Evolutionary conservation across 2,329 filamentous ascomycete genomes (phyloP), one percentile per base, ranked within the genome.

Genomic region (Penicillium sclerotigenum): DNA sequence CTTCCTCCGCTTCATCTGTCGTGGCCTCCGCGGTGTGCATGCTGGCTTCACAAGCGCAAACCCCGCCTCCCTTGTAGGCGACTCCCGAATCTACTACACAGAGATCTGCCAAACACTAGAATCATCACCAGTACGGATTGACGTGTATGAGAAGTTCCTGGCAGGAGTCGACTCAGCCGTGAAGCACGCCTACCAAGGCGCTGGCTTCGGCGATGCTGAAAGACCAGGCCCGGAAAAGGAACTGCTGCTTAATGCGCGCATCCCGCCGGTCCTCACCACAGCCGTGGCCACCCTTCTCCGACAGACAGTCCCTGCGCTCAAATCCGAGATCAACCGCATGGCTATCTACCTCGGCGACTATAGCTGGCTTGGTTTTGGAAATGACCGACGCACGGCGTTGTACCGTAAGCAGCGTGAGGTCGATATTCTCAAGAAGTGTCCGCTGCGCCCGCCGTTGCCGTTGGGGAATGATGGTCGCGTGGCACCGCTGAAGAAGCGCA

Each of bases 341-440:
- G 81, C 81, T 58, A 79, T 96, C 47, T 89, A 89, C 74, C 88
- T 91, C 72, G 83, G 84, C 47, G 84, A 94, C 68, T 90, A 86
- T 53, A 80, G 79, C 47, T 82, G 89, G 69, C 78, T 94, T 11
- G 87, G 88, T 5, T 77, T 90, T 14, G 80, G 82, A 10, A 81
- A 86, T 51, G 83, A 86, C 57, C 73, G 73, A 14, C 75, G 76
- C 18, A 82, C 80, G 5, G 83, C 85, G 60, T 73, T 80, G 10
- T 90, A 87, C 71, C 83, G 82, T 59, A 79, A 80, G n/a, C 76
- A 78, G 29, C 80, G 86, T 66, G 79, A 87, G 24, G 77, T 81
- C 9, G 84, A 86, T 66, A 78, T 83, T 28, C 72, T 85, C 34
- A 79, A 80, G 68, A 85, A 81, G 74, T 72, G 73, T 49, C 72